These are phyloP conservation scores for Vinca minor DNA, from an alignment of 257 asterid genomes.

Conservation along the genomic window DNA sequence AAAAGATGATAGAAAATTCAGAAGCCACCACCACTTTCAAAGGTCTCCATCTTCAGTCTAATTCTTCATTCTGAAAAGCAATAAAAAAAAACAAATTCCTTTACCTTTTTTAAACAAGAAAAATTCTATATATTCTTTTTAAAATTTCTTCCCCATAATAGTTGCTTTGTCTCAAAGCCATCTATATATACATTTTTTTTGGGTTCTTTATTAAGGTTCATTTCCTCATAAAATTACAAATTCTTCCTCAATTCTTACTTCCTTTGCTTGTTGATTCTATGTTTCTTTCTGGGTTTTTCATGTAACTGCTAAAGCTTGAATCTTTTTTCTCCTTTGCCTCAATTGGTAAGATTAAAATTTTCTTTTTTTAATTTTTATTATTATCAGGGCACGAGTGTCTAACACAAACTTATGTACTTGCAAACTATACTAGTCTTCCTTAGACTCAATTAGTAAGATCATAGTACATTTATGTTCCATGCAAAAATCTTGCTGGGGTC, in stretches of 20 bases:
- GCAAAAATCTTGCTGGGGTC: not conserved
- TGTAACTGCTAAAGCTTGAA: slow-evolving; percentile 6
- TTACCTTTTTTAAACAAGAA: not conserved
- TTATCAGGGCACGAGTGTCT: no score
- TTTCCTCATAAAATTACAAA: not conserved
- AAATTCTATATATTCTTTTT: not conserved
- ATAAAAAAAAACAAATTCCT: slow-evolving; percentile 6
- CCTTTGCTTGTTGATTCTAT: not conserved
- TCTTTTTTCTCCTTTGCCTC: not conserved
- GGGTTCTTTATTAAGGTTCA: slow-evolving; percentile 20
- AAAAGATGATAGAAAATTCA: not conserved
- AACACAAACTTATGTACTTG: no score
- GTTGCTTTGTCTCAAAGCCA: slow-evolving; percentile 47
- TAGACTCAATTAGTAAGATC: not conserved
- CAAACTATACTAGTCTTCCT: no score
- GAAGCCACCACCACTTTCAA: not conserved
- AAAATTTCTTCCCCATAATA: not conserved
- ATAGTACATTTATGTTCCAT: not conserved
- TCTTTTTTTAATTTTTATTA: no score
- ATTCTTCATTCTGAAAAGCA: slow-evolving; percentile 1
- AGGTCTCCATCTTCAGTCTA: not conserved
- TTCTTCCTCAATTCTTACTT: slow-evolving; percentile 3
- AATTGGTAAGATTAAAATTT: slow-evolving; percentile 1
- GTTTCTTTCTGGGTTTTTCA: slow-evolving; percentile 16
- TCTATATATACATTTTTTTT: slow-evolving; percentile 15